These are phyloP conservation scores for Spathaspora passalidarum DNA, from an alignment of 805 yeast species.

Conservation along the genomic window DNA sequence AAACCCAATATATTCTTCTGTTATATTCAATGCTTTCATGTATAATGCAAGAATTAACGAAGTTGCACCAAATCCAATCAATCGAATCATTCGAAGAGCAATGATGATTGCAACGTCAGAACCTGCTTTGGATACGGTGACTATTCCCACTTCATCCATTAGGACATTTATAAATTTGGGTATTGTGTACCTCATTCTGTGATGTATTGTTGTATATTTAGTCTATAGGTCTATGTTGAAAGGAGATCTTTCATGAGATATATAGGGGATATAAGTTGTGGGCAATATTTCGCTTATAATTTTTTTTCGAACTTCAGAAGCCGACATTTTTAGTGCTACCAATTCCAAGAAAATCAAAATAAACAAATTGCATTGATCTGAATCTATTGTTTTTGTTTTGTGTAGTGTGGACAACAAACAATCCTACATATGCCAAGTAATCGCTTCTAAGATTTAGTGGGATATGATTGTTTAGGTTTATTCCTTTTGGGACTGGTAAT, in stretches of 20 bases:
- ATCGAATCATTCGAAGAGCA: constrained; percentile 30
- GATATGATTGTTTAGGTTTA: too few relatives aligned
- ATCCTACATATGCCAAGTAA: too few relatives aligned
- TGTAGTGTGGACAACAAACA: too few relatives aligned
- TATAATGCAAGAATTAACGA: constrained; percentile 42
- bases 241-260: neutral
- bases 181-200: neutral
- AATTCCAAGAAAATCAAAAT: too few relatives aligned
- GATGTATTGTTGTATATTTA: neutral
- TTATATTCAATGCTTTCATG: constrained; percentile 39
- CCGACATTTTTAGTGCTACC: too few relatives aligned
- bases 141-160: constrained; percentile 32
- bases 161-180: constrained; percentile 9
- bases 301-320: too few relatives aligned
- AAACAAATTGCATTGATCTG: too few relatives aligned
- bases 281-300: too few relatives aligned
- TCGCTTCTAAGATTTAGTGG: too few relatives aligned
- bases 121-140: constrained; percentile 25
- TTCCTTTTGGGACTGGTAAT: too few relatives aligned
- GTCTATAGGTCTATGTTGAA: neutral
- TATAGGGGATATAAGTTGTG: too few relatives aligned
- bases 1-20: constrained; percentile 44
- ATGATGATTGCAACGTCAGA: constrained; percentile 32
- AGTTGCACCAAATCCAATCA: constrained; percentile 36
- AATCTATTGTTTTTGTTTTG: too few relatives aligned